These are phyloP conservation scores for Arabidopsis hybrid DNA, from an alignment of 441 rosid species.

Conservation along the genomic window DNA sequence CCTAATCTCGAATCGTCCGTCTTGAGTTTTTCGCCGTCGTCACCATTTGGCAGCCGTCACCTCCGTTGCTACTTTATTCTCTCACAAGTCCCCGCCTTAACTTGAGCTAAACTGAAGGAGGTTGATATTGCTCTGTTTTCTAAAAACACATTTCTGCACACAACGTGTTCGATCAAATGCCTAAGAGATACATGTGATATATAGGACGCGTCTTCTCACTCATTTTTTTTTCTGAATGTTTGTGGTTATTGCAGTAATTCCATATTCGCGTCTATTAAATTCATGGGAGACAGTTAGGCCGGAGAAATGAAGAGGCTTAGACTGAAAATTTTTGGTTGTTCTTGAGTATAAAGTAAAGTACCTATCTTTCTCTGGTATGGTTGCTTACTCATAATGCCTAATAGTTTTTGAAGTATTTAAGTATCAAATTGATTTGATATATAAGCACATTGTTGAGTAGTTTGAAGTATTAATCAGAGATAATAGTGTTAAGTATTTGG, in stretches of 20 bases:
- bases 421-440: not conserved
- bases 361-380: conserved; percentile 14
- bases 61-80: not conserved
- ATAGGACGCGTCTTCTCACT: not conserved
- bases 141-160: not conserved
- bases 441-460: conserved; percentile 19
- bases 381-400: conserved; percentile 3
- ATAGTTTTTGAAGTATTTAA: conserved; percentile 5
- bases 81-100: not conserved
- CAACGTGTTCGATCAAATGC: conserved; percentile 35
- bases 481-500: not conserved
- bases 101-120: conserved; percentile 11
- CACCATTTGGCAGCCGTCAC: not conserved
- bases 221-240: not conserved
- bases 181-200: not conserved
- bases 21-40: not conserved
- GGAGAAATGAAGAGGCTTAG: not conserved
- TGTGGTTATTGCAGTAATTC: not conserved
- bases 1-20: not conserved
- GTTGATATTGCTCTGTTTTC: not conserved
- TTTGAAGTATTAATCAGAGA: conserved; percentile 10
- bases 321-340: conserved; percentile 12
- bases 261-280: not conserved
- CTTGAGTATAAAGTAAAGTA: conserved; percentile 14
- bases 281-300: not conserved